These are phyloP conservation scores for Trichoderma gamsii DNA, from an alignment of 495 filamentous ascomycete genomes.

Conservation along the genomic window DNA sequence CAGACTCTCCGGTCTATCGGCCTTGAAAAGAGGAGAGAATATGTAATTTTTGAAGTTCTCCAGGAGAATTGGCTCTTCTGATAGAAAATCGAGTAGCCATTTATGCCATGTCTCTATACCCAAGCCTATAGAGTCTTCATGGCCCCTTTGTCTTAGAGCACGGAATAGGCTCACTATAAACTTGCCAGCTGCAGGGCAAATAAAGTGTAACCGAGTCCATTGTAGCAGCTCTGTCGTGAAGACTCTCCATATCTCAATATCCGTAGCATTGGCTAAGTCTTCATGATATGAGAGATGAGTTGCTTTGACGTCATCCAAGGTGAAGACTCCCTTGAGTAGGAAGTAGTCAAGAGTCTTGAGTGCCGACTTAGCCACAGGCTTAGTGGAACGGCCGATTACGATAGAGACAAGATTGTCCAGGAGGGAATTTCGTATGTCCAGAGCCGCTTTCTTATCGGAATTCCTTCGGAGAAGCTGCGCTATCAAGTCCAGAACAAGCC, in stretches of 20 bases:
- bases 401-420: constrained; percentile 42
- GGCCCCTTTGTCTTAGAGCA: constrained; percentile 24
- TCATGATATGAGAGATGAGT: constrained; percentile 31
- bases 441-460: constrained; percentile 32
- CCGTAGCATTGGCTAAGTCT: constrained; percentile 18
- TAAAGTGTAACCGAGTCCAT: constrained; percentile 58
- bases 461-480: constrained; percentile 46
- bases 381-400: constrained; percentile 45
- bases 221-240: constrained; percentile 46
- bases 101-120: constrained; percentile 41
- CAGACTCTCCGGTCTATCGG: constrained; percentile 47
- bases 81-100: constrained; percentile 42
- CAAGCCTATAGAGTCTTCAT: constrained; percentile 31
- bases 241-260: constrained; percentile 33
- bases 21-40: constrained; percentile 64
- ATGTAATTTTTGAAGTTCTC: constrained; percentile 66
- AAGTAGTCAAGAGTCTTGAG: constrained; percentile 57
- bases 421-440: constrained; percentile 32
- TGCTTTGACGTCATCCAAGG: constrained; percentile 32
- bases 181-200: constrained; percentile 60
- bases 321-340: constrained; percentile 46
- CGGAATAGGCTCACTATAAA: constrained; percentile 54
- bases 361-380: constrained; percentile 53
- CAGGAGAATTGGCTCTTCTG: constrained; percentile 47
- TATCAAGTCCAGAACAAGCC: constrained; percentile 60